Percentiles rank a stretch among this genome's conserved stretches.
These are phyloP conservation scores for Suillus brevipes DNA, from an alignment of 768 basidiomycete genomes.

Conservation along the genomic window DNA sequence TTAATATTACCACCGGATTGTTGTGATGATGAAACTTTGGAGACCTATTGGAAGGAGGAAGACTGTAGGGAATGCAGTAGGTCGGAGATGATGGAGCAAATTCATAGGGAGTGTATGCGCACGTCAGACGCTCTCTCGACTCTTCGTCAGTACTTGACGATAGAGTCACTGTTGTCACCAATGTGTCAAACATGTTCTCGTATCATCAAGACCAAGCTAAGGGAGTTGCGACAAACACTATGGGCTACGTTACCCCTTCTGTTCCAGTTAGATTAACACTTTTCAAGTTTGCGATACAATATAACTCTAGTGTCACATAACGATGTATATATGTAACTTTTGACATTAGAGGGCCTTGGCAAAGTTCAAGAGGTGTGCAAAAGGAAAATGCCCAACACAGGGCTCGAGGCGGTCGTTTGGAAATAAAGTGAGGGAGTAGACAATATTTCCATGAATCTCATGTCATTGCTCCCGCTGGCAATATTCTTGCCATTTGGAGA, in stretches of 20 bases:
- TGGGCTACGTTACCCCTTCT: not conserved
- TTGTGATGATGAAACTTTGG: not conserved
- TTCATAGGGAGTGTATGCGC: not conserved
- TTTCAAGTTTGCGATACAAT: not conserved
- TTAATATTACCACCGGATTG: not conserved
- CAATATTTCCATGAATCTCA: too few species aligned
- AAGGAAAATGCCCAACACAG: too few species aligned
- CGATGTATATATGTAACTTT: too few species aligned
- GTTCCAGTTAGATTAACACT: not conserved
- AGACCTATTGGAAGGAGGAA: not conserved
- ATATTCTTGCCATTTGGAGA: constrained; percentile 2
- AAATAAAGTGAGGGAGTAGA: not conserved
- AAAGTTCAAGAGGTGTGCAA: too few species aligned
- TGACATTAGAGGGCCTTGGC: too few species aligned
- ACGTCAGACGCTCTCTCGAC: not conserved
- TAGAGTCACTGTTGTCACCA: not conserved
- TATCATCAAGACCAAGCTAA: not conserved
- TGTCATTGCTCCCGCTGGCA: constrained; percentile 6
- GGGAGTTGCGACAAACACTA: not conserved
- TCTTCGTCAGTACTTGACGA: not conserved
- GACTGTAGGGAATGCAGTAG: not conserved
- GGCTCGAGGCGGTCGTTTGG: not conserved
- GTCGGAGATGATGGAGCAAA: not conserved
- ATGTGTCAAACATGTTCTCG: not conserved
- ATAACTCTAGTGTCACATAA: not conserved